Base-by-base conservation (phyloP, 176 grass and related monocot genomes). In the Aegilops tauschii region DNA sequence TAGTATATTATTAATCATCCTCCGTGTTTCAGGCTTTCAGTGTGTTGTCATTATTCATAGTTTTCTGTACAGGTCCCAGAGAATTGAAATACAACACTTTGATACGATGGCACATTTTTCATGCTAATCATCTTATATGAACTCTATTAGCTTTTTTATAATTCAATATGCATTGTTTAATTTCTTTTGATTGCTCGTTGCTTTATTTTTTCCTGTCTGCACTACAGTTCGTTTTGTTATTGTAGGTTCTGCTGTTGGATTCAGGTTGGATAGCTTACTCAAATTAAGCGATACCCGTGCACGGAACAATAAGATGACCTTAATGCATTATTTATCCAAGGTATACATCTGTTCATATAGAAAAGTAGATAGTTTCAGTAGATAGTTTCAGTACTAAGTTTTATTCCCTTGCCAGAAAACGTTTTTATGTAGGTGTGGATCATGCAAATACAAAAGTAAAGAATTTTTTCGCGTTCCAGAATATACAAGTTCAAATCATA, bases 271-370 rank as follows among this genome's bases (percentile, higher is more conserved):
- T 84, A 98, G 97, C 82, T 91, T 98, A 89, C 93, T 98, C 66
- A 98, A 96, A 91, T 83, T 98, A 83, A 94, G 90, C 47, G 97
- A 98, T 65, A 98, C 97, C 13, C 94, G 97, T 65, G 97, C 94
- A 80, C 94, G 92, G 39, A 98, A 98, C 86, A 98, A 98, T 85
- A 98, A 96, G 88, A 96, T 93, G 89, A 98, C 96, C 69, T 87
- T 98, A 84, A 98, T 98, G 97, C 97, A 98, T 91, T 98, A 96
- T 89, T 91, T 98, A 80, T 96, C 92, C 80, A 98, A 98, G 97
- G 97, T 98, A 84, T 52, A 18, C 44, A 23, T 45, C 3, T 50
- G 62, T 78, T 78, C 75, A 30, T 76, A 78, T 77, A 67, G 52
- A 66, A 37, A 47, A 37, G 59, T 73, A 64, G 6, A 78, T 85